A percentile compares a stretch with the other conserved stretches of the same genome.
Evolutionary conservation across 75 land plant species (phyloP).

Genomic region (Pseudotsuga menziesii): DNA sequence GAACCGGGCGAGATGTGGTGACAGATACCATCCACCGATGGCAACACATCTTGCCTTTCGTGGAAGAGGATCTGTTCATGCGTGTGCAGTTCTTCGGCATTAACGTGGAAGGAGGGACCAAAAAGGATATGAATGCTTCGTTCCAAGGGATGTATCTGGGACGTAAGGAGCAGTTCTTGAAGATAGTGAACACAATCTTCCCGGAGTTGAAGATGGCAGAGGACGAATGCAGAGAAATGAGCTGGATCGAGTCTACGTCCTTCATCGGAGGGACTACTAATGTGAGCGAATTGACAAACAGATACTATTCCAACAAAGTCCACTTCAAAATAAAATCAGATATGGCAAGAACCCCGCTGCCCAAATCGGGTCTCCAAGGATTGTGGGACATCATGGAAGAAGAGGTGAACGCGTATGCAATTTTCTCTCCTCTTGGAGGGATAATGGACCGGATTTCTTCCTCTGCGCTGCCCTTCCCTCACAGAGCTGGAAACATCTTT

Average conservation of each 20-base stretch:
- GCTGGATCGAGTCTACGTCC: constrained; percentile 4
- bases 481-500: too few species aligned
- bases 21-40: neutral
- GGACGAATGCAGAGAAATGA: constrained; percentile 1
- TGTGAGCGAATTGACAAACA: neutral
- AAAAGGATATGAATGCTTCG: neutral
- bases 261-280: neutral
- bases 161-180: neutral
- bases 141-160: constrained; percentile 10
- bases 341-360: neutral
- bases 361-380: too few species aligned
- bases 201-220: constrained; percentile 7
- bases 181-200: neutral
- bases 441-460: too few species aligned
- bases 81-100: neutral
- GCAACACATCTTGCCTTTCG: neutral
- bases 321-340: constrained; percentile 3
- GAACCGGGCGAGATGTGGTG: neutral
- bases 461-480: too few species aligned
- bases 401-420: too few species aligned
- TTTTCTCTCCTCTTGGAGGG: too few species aligned
- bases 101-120: neutral
- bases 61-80: constrained; percentile 5
- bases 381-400: too few species aligned
- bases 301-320: neutral